Evolutionary conservation across 2,329 filamentous ascomycete genomes (phyloP), one percentile per base, ranked within the genome.

Genomic region (Westerdykella aurantiaca): DNA sequence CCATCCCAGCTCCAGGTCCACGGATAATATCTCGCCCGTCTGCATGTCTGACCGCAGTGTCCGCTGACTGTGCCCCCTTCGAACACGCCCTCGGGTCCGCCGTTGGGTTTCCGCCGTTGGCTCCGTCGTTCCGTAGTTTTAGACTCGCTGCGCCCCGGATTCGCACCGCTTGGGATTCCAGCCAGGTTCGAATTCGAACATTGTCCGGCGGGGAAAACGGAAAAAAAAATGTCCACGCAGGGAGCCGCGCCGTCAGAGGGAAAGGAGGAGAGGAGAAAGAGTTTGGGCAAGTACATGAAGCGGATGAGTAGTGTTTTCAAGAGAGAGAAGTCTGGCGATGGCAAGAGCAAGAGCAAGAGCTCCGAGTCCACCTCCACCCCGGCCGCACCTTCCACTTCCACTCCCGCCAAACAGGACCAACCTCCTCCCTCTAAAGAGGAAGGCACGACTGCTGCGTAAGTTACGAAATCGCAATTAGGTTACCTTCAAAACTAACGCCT

Each of bases 271-370:
- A 58, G 60, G 29, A 55, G 62, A 38, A 61, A 58, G 50, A 63
- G 59, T 44, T 42, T 68, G 53, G 63, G 63, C 9, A 67, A 64
- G 48, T 69, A 68, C 41, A 61, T 69, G 37, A 68, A 68, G 63
- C 53, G 64, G 41, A 66, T 69, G 58, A 62, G 62, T 53, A 66
- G 60, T 37, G 64, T 68, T 10, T 66, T 67, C 53, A 62, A 59
- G 59, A 54, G 58, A 41, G 61, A 63, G 14, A 61, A 57, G 42
- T 49, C 63, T 31, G 25, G 9, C n/a, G n/a, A n/a, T n/a, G 9
- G 9, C n/a, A n/a, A 9, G 29, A 31, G n/a, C 9, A 9, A 9
- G 29, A n/a, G 9, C 41, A 33, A 13, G 13, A 21, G 12, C 35
- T 33, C 33, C 33, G n/a, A 34, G 14, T 42, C 44, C 5, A 40